phyloP scores from a whole-genome alignment of 2,329 filamentous ascomycete species.

The Chaetomiaceae sp. region DNA sequence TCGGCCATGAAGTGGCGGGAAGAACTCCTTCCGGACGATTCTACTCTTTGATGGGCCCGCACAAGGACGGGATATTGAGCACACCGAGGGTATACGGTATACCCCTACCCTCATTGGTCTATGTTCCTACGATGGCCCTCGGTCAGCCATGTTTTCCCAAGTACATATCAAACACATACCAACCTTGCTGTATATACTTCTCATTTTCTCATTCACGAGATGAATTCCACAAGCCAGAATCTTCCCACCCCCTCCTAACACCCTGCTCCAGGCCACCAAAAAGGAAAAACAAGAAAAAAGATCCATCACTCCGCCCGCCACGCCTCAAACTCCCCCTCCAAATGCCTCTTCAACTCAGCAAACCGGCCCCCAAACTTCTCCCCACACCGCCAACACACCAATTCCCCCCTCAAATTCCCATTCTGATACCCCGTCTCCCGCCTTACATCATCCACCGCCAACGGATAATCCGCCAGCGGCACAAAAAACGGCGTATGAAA shows the following conservation, averaged over 20 bases:
- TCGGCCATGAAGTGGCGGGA: slow-evolving; percentile 31
- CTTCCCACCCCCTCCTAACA: too few species aligned
- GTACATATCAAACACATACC: too few species aligned
- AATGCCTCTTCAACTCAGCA: slow-evolving; percentile 66
- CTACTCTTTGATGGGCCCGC: slow-evolving; percentile 9
- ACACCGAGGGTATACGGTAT: too few species aligned
- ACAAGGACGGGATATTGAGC: too few species aligned
- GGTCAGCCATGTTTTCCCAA: too few species aligned
- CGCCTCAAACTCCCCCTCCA: slow-evolving; percentile 52
- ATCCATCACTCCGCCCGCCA: slow-evolving; percentile 36
- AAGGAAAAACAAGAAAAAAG: too few species aligned
- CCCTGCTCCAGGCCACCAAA: too few species aligned
- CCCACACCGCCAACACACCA: slow-evolving; percentile 83
- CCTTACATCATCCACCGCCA: slow-evolving; percentile 60
- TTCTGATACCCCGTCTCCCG: slow-evolving; percentile 47
- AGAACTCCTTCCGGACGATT: slow-evolving; percentile 14
- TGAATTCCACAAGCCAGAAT: too few species aligned
- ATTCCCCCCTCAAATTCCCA: slow-evolving; percentile 58
- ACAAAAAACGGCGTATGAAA: slow-evolving; percentile 86
- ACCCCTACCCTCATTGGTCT: too few species aligned
- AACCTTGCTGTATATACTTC: too few species aligned
- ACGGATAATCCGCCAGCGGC: slow-evolving; percentile 70
- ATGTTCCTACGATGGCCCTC: too few species aligned
- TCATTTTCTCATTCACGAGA: too few species aligned
- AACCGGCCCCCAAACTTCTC: slow-evolving; percentile 70